Base-by-base conservation (phyloP, 2,329 filamentous ascomycete species). In the Calonectria pseudoturangicola region DNA sequence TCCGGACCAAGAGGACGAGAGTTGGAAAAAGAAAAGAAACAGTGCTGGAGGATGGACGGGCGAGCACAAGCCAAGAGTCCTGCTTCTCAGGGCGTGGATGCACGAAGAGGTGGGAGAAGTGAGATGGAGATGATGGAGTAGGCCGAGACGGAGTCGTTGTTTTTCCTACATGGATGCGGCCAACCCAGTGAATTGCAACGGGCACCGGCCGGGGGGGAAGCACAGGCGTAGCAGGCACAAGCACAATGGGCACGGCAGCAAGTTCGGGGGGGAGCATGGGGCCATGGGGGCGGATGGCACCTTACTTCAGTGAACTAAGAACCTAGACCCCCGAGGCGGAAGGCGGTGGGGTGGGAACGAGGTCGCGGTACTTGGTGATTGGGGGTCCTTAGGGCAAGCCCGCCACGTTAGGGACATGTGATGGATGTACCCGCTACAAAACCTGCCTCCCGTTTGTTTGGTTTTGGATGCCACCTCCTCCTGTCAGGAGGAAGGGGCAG, bases 1-100 rank as follows among this genome's bases (percentile, higher is more conserved):
- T 88, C 87, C 89, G 88, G 80, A 80, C 77, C 66, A 74, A 74
- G 54, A 76, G 72, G 68, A 75, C 66, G 68, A 73, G 68, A 74
- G 62, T 33, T 60, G 47, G n/a, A 47, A 36, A 33, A 47, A 43
- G 70, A 45, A 43, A 47, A 41, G 48, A 41, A 63, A 51, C 58
- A 60, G 56, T 45, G 41, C 33, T 45, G 65, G 64, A n/a, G 18
- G 68, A 51, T 51, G 68, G 51, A 36, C 30, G 30, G 45, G 41
- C 74, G 63, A 70, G 66, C 65, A 71, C 71, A 66, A 62, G 58
- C 66, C 65, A 71, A 72, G 65, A 64, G 51, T 64, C 71, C 50
- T 68, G 50, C 58, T 60, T 48, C 45, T 64, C 56, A 73, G 71
- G 74, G 76, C 60, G 72, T 68, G 68, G 75, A 70, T 73, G 60